Evolutionary conservation across 331 rosid genomes (phyloP).

Genomic region (Cydonia oblonga): DNA sequence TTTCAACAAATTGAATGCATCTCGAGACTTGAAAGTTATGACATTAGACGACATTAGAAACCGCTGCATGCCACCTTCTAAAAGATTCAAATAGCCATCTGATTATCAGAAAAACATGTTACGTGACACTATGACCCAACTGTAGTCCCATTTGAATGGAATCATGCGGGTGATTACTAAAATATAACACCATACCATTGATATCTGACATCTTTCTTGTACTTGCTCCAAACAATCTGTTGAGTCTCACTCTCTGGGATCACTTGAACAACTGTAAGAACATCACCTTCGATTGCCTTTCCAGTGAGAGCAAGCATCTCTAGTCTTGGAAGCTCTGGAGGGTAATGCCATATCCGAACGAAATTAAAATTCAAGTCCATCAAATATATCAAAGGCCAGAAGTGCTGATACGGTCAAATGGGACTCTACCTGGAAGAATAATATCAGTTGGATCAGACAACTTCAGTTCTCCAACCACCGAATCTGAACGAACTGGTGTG

Average conservation of each 20-base stretch:
- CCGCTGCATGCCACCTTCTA: not conserved
- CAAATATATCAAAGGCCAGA: not conserved
- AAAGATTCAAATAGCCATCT: not conserved
- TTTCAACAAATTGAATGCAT: not conserved
- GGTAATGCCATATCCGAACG: conserved; percentile 9
- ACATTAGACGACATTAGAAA: not conserved
- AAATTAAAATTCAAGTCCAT: not conserved
- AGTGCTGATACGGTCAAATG: not conserved
- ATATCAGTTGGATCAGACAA: conserved; percentile 68
- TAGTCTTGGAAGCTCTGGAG: conserved; percentile 66
- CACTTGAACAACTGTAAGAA: conserved; percentile 86
- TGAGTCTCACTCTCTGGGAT: conserved; percentile 78
- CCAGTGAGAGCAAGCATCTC: conserved; percentile 95
- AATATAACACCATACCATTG: conserved; percentile 59
- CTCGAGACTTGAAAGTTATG: not conserved
- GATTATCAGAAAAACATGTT: not conserved
- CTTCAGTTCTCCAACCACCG: conserved; percentile 62
- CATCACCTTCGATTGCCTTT: conserved; percentile 78
- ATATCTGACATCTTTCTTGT: conserved; percentile 68
- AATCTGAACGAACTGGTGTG: conserved; percentile 90
- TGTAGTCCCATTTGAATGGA: not conserved
- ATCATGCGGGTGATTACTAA: conserved; percentile 5
- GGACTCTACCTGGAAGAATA: conserved; percentile 68
- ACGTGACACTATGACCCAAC: not conserved
- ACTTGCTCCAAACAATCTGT: conserved; percentile 76